phyloP scores from a whole-genome alignment of 1,284 basidiomycete genomes.

The Cryptococcus wingfieldii region DNA sequence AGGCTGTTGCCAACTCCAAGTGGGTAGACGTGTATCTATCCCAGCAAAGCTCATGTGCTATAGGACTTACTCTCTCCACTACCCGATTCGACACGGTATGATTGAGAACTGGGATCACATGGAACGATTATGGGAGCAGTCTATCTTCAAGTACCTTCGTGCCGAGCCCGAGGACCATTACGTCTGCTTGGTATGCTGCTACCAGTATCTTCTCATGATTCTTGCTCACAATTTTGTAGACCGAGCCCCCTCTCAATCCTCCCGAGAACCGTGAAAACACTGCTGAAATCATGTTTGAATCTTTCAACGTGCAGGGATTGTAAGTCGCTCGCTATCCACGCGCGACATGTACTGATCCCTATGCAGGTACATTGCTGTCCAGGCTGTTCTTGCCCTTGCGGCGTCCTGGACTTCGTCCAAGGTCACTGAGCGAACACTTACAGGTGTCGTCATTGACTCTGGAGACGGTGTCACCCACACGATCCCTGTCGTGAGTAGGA shows the following conservation, averaged over 20 bases:
- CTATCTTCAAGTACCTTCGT: conserved; percentile 98
- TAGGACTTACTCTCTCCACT: conserved; percentile 84
- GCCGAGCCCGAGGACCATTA: conserved; percentile 99
- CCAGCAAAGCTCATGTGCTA: conserved; percentile 21
- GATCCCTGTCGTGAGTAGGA: conserved; percentile 44
- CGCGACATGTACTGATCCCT: background rate
- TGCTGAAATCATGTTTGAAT: conserved; percentile 99
- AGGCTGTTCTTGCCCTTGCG: conserved; percentile 97
- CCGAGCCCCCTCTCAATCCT: conserved; percentile 95
- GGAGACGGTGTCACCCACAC: conserved; percentile 90
- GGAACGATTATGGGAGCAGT: conserved; percentile 99
- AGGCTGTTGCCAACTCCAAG: conserved; percentile 91
- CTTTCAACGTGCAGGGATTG: conserved; percentile 84
- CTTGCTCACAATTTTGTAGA: conserved; percentile 54
- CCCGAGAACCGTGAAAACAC: conserved; percentile 99
- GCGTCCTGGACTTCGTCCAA: conserved; percentile 95
- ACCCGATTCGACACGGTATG: conserved; percentile 96
- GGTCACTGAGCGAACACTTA: conserved; percentile 87
- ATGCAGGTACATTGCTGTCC: conserved; percentile 90
- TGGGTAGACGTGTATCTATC: conserved; percentile 17
- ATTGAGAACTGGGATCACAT: conserved; percentile 99
- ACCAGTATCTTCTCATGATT: background rate
- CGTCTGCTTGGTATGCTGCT: conserved; percentile 73
- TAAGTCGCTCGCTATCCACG: conserved; percentile 9
- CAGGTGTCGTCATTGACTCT: conserved; percentile 97